phyloP scores from a whole-genome alignment of 139 green algal species.

The Asterochloris erici region DNA sequence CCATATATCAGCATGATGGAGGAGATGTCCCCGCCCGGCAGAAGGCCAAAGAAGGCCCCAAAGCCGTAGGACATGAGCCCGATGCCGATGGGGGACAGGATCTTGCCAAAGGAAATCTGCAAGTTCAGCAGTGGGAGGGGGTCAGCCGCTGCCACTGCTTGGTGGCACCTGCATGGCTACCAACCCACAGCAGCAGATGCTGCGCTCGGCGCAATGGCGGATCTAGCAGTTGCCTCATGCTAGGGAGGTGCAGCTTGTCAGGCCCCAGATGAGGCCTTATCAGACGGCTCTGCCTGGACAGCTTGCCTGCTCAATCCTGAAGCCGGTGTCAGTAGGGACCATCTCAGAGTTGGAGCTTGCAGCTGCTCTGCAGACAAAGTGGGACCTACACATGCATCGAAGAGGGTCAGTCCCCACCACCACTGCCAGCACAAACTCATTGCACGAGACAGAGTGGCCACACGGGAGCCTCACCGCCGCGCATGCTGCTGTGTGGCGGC shows the following conservation, averaged over 20 bases:
- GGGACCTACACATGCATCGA: background rate
- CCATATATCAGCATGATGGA: constrained; percentile 95
- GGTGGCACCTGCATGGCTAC: no score
- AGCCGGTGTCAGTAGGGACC: background rate
- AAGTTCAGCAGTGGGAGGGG: no score
- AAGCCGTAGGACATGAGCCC: constrained; percentile 84
- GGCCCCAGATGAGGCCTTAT: no score
- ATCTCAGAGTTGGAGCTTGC: constrained; percentile 7
- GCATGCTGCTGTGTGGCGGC: no score
- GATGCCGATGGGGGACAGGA: constrained; percentile 74
- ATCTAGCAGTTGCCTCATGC: constrained; percentile 20
- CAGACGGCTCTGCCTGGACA: no score
- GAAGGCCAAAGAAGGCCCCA: constrained; percentile 88
- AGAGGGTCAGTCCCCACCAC: background rate
- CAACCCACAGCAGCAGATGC: no score
- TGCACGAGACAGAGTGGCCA: no score
- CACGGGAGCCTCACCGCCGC: no score
- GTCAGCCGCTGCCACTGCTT: no score
- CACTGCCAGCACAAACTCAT: background rate
- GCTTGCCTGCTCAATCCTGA: constrained; percentile 7
- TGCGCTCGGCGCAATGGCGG: no score
- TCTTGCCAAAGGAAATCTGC: constrained; percentile 83
- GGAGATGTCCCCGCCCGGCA: constrained; percentile 85
- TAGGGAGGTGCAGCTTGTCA: no score
- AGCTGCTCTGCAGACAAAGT: background rate